Percentiles rank a stretch among this genome's conserved stretches.
phyloP scores from a whole-genome alignment of 2,329 filamentous ascomycete species.

The Hypoxylon sp. region DNA sequence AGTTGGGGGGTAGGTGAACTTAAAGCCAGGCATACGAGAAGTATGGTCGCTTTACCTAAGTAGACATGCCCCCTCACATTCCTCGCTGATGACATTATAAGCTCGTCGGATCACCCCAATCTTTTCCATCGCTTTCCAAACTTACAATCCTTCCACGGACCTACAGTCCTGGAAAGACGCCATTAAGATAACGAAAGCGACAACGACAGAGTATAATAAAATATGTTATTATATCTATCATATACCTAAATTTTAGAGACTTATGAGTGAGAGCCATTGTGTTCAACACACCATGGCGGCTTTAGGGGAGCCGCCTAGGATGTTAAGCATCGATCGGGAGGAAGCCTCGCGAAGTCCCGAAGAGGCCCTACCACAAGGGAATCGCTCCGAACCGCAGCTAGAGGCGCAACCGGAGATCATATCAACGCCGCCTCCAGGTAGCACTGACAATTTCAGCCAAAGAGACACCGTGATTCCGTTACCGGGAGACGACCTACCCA shows the following conservation, averaged over 20 bases:
- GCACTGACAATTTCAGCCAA: neutral
- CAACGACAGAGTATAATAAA: neutral
- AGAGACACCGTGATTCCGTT: neutral
- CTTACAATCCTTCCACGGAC: constrained; percentile 4
- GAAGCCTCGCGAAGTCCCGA: neutral
- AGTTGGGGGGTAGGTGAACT: constrained; percentile 5
- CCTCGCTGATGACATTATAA: neutral
- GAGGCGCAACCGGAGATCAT: neutral
- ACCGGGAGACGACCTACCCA: constrained; percentile 2
- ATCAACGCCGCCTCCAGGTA: neutral
- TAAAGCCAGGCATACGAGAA: constrained; percentile 7
- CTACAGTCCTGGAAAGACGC: constrained; percentile 1
- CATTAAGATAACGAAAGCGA: neutral
- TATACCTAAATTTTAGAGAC: neutral
- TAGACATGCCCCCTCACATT: neutral
- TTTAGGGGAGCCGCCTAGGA: neutral
- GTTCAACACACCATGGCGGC: constrained; percentile 9
- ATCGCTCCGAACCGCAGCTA: neutral
- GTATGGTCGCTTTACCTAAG: neutral
- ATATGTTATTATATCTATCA: constrained; percentile 9
- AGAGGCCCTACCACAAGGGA: neutral
- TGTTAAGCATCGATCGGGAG: neutral
- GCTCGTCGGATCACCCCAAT: constrained; percentile 8
- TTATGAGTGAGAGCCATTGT: neutral
- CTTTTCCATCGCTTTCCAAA: constrained; percentile 9